Evolutionary conservation across 331 rosid species (phyloP).

Genomic region (Telfairia occidentalis): DNA sequence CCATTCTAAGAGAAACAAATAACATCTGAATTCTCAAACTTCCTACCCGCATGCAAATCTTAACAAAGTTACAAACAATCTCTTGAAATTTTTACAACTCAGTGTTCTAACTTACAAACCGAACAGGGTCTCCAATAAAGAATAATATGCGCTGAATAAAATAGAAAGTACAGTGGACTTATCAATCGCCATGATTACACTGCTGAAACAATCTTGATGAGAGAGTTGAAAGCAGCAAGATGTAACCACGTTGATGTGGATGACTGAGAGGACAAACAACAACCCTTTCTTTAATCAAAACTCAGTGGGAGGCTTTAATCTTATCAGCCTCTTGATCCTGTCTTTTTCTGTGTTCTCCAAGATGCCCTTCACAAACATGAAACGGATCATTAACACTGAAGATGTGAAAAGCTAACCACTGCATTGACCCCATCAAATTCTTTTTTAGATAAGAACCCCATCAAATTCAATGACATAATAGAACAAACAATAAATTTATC

Average conservation of each 20-base stretch:
- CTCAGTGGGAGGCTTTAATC: conserved; percentile 77
- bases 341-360: conserved; percentile 84
- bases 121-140: background rate
- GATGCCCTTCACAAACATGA: conserved; percentile 37
- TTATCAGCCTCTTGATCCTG: conserved; percentile 68
- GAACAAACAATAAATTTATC: background rate
- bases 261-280: background rate
- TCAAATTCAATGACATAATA: background rate
- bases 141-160: background rate
- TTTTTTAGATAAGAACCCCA: too few relatives aligned
- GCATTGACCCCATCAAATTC: background rate
- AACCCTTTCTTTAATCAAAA: conserved; percentile 24
- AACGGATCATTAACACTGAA: background rate
- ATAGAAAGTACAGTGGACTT: background rate
- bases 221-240: background rate
- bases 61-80: background rate
- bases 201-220: background rate
- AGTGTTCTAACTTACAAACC: background rate
- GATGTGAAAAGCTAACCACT: background rate
- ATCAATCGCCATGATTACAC: background rate
- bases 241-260: background rate
- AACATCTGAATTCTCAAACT: background rate
- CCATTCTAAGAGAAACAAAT: background rate
- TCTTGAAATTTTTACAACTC: background rate
- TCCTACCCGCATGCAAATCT: background rate